Evolutionary conservation across 495 filamentous ascomycete genomes (phyloP).

Genomic region (Darksidea phi): DNA sequence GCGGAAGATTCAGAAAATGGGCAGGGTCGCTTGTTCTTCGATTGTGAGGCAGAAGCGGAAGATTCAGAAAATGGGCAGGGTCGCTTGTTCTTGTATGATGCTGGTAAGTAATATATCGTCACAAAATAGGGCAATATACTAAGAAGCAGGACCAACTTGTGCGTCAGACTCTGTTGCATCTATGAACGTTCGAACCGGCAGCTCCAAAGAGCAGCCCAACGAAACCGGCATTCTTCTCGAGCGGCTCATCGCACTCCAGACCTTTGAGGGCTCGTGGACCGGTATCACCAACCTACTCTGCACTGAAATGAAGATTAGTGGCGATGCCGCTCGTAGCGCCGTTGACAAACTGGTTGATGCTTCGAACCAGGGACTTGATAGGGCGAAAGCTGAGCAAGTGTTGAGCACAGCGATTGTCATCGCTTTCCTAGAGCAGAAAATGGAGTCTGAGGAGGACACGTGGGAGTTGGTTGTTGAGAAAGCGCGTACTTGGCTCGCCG

Average conservation of each 20-base stretch:
- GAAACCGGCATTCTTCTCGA: slow-evolving; percentile 7
- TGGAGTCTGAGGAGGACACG: slow-evolving; percentile 45
- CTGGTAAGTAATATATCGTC: too few relatives aligned
- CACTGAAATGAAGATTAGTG: slow-evolving; percentile 27
- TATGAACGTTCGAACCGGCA: too few relatives aligned
- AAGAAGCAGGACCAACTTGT: slow-evolving; percentile 5
- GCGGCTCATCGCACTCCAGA: slow-evolving; percentile 48
- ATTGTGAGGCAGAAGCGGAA: too few relatives aligned
- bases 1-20: too few relatives aligned
- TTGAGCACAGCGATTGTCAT: slow-evolving; percentile 54
- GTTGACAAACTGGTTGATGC: background rate
- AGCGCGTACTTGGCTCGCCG: slow-evolving; percentile 16
- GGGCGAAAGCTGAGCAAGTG: slow-evolving; percentile 6
- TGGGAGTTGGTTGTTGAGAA: slow-evolving; percentile 60
- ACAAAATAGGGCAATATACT: background rate
- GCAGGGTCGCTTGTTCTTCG: too few relatives aligned
- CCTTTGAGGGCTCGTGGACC: slow-evolving; percentile 53
- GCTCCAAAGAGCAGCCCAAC: background rate
- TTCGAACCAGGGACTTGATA: background rate
- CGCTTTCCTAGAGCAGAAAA: slow-evolving; percentile 48
- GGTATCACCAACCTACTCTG: slow-evolving; percentile 28
- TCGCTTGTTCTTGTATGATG: too few relatives aligned
- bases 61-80: too few relatives aligned
- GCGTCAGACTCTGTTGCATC: too few relatives aligned
- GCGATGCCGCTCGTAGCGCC: slow-evolving; percentile 6